Conservation (phyloP, 768 basidiomycete species). For the Tricholoma matsutake region DNA sequence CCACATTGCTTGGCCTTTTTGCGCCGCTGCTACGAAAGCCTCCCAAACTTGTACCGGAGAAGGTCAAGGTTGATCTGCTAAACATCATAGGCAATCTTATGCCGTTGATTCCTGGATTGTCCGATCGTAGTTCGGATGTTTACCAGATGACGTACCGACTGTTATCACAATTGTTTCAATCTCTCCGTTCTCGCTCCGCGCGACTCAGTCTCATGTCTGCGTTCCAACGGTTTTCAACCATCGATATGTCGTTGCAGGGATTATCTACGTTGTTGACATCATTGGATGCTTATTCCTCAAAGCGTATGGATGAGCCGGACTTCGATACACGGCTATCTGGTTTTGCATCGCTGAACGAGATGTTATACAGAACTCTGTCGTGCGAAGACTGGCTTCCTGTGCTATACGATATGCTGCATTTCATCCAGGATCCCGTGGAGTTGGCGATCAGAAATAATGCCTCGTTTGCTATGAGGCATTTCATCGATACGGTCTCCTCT, state of each 20-base stretch:
- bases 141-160: slow-evolving; percentile 57
- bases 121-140: slow-evolving; percentile 37
- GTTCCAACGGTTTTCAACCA: slow-evolving; percentile 47
- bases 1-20: slow-evolving; percentile 68
- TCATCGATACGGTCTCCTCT: slow-evolving; percentile 60
- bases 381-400: slow-evolving; percentile 75
- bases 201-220: slow-evolving; percentile 67
- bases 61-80: slow-evolving; percentile 79
- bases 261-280: slow-evolving; percentile 57
- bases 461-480: slow-evolving; percentile 69
- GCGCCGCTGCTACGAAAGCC: slow-evolving; percentile 79
- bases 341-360: slow-evolving; percentile 74
- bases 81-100: slow-evolving; percentile 66
- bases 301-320: slow-evolving; percentile 87
- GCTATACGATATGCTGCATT: slow-evolving; percentile 78
- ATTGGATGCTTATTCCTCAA: slow-evolving; percentile 83
- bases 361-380: slow-evolving; percentile 45
- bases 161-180: slow-evolving; percentile 77
- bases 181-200: slow-evolving; percentile 66
- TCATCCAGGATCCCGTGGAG: slow-evolving; percentile 87
- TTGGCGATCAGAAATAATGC: slow-evolving; percentile 83
- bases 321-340: slow-evolving; percentile 82
- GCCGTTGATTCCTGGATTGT: slow-evolving; percentile 61
- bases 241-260: slow-evolving; percentile 43
- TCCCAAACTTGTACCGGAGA: slow-evolving; percentile 74